Base-by-base conservation (phyloP, 2,329 filamentous ascomycete genomes). In the Colletotrichum incanum region DNA sequence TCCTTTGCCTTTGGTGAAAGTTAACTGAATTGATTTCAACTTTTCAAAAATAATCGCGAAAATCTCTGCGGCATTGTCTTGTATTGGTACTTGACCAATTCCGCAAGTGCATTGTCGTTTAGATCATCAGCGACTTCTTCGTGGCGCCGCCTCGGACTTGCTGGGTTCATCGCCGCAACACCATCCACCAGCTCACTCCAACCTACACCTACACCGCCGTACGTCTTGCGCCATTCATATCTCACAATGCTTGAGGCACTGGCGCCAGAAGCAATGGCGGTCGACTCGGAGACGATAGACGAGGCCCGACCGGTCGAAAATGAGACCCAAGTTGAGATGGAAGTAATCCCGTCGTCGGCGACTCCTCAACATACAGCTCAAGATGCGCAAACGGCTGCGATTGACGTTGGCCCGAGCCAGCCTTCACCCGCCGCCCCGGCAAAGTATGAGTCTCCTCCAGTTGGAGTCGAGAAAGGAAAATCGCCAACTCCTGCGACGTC, bases 211-310 rank as follows among this genome's bases (percentile, higher is more conserved):
- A 23, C 18, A 45, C 4, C 11, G 20, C 58, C n/a, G 59, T 59
- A 37, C 58, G 16, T 20, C 14, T 18, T 20, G 12, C 34, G 37
- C 5, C 28, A 2, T 16, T n/a, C 14, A 39, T 20, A 39, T 20
- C 28, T 56, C 41, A 23, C 4, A 0, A 68, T 68, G 65, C 43
- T 55, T 2, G 49, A 54, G 49, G 14, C 65, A 20, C 26, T 26
- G n/a, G n/a, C 28, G 7, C 39, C 58, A 9, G 23, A 47, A 11
- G 3, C 20, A 2, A 63, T 55, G 65, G 49, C 2, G 11, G 4
- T 23, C 11, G 50, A 28, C 3, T 16, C 26, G 2, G 41, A 45
- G 1, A 16, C 9, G 16, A 12, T 2, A 1, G 18, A 68, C 12
- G 62, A 47, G 65, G 28, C 14, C 11, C 23, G 14, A 16, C 11